Evolutionary conservation across 2,329 filamentous ascomycete species (phyloP).

Genomic region (Pseudogymnoascus sp.): DNA sequence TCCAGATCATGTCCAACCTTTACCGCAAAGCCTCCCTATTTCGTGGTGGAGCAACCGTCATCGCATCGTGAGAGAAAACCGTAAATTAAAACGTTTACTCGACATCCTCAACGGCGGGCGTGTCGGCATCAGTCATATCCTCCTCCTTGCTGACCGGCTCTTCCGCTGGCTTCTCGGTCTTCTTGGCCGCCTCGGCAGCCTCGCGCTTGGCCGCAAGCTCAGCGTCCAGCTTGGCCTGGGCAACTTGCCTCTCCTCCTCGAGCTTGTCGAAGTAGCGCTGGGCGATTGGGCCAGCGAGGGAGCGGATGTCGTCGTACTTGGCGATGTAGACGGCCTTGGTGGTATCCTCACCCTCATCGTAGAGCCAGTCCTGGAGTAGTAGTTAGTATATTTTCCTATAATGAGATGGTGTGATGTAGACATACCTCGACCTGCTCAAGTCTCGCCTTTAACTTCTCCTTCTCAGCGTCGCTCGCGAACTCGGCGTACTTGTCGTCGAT

Average conservation of each 20-base stretch:
- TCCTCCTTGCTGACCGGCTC: slow-evolving; percentile 41
- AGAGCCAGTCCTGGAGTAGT: slow-evolving; percentile 80
- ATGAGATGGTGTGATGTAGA: slow-evolving; percentile 12
- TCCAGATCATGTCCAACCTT: neutral
- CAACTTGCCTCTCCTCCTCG: slow-evolving; percentile 73
- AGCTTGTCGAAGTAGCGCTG: slow-evolving; percentile 95
- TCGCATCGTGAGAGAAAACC: slow-evolving; percentile 2
- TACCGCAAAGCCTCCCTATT: neutral
- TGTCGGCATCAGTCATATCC: slow-evolving; percentile 57
- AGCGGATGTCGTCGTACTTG: slow-evolving; percentile 93
- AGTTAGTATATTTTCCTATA: slow-evolving; percentile 17
- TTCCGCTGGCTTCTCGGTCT: slow-evolving; percentile 41
- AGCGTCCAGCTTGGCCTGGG: slow-evolving; percentile 69
- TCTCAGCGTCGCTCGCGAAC: slow-evolving; percentile 86
- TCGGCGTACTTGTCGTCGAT: slow-evolving; percentile 86
- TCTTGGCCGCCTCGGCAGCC: slow-evolving; percentile 39
- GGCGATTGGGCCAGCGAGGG: slow-evolving; percentile 81
- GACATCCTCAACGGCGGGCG: slow-evolving; percentile 40
- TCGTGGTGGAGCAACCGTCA: slow-evolving; percentile 2
- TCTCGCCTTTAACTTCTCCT: slow-evolving; percentile 75
- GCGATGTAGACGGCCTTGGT: slow-evolving; percentile 88
- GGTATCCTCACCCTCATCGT: slow-evolving; percentile 92
- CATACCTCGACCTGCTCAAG: slow-evolving; percentile 80
- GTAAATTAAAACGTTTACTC: slow-evolving; percentile 9
- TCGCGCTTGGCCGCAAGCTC: slow-evolving; percentile 59